phyloP scores from a whole-genome alignment of 1,139 yeast genomes.

The Blastobotrys petasosporus region DNA sequence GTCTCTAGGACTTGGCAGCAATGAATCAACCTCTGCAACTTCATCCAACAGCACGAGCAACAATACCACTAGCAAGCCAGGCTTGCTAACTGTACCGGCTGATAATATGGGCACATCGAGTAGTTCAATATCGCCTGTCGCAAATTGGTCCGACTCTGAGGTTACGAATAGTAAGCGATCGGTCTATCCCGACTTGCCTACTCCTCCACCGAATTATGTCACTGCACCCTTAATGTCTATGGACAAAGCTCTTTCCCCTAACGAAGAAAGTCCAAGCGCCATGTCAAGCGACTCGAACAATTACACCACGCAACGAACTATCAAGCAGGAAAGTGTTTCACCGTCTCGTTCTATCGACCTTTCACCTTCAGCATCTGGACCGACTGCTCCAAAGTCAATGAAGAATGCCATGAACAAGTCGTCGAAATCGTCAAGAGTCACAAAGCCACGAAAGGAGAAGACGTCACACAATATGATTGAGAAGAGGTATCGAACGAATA shows the following conservation, averaged over 20 bases:
- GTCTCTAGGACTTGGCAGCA: no score
- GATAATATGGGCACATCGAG: no score
- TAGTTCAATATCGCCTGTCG: no score
- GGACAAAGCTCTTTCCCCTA: not conserved
- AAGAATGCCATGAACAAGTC: slow-evolving; percentile 1
- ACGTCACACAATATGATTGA: slow-evolving; percentile 78
- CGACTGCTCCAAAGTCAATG: not conserved
- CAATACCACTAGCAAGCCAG: no score
- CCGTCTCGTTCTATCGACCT: not conserved
- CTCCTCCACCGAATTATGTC: slow-evolving; percentile 10
- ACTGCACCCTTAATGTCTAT: not conserved
- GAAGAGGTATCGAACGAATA: slow-evolving; percentile 70
- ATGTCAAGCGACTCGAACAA: slow-evolving; percentile 4
- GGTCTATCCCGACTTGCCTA: slow-evolving; percentile 8
- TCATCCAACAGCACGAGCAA: no score
- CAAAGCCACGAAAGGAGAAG: slow-evolving; percentile 43
- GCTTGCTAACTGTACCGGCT: no score
- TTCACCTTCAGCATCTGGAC: not conserved
- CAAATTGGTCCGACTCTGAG: no score
- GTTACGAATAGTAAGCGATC: no score
- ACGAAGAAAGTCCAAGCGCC: not conserved
- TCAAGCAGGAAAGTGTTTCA: slow-evolving; percentile 6
- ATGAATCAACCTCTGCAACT: no score
- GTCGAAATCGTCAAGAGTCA: slow-evolving; percentile 23
- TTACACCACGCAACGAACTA: not conserved